These are phyloP conservation scores for Climacium dendroides DNA, from an alignment of 225 moss, liverwort and hornwort genomes.

Conservation along the genomic window DNA sequence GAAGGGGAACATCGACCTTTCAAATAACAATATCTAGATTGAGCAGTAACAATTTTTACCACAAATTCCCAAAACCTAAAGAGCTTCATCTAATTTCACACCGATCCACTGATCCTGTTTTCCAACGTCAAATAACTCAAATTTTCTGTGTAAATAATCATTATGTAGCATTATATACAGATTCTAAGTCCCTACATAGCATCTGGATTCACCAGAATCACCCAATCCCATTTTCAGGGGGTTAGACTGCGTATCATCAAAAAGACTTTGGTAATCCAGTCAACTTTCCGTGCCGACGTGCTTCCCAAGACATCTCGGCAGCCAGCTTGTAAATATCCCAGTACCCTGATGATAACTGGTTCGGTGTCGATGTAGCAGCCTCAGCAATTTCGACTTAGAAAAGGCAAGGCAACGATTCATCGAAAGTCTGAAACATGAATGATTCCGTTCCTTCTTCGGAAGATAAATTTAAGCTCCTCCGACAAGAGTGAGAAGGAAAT, in stretches of 20 bases:
- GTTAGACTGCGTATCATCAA: background rate
- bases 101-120: background rate
- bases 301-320: background rate
- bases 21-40: background rate
- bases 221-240: background rate
- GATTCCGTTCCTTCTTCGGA: background rate
- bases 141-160: background rate
- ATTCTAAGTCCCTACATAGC: background rate
- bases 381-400: background rate
- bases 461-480: slow-evolving; percentile 14
- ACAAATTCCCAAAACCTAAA: background rate
- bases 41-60: background rate
- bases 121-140: background rate
- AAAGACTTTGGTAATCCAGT: background rate
- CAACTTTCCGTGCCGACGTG: background rate
- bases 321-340: background rate
- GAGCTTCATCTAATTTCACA: background rate
- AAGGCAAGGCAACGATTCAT: background rate
- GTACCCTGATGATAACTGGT: background rate
- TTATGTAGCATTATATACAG: background rate
- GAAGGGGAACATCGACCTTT: background rate
- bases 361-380: background rate
- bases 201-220: background rate
- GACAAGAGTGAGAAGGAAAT: slow-evolving; percentile 42
- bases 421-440: background rate